These are phyloP conservation scores for Amphibolis antarctica DNA, from an alignment of 106 monocot species.

Conservation along the genomic window DNA sequence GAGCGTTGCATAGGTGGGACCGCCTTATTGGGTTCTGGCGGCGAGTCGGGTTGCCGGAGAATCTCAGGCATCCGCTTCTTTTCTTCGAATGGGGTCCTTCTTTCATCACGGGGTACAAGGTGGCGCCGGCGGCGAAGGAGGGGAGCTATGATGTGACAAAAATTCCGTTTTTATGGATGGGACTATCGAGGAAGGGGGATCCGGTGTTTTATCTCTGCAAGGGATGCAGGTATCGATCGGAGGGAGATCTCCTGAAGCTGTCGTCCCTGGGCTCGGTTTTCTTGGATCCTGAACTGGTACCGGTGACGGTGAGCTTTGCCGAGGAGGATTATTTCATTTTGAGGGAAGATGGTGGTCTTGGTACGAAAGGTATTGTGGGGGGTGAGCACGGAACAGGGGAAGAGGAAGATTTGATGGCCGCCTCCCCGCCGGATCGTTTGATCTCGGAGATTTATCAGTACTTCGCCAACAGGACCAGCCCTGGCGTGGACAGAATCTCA, in stretches of 20 bases:
- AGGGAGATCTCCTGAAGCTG: constrained; percentile 3
- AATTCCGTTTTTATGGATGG: constrained; percentile 55
- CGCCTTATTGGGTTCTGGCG: constrained; percentile 73
- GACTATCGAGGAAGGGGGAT: constrained; percentile 33
- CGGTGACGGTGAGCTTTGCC: constrained; percentile 52
- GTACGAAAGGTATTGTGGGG: constrained; percentile 1
- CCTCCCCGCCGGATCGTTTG: constrained; percentile 55
- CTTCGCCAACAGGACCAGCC: constrained; percentile 80
- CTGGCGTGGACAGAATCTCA: constrained; percentile 36
- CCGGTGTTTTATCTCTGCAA: constrained; percentile 17
- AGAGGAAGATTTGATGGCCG: constrained; percentile 22
- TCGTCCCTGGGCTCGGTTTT: not conserved
- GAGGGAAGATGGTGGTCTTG: constrained; percentile 26
- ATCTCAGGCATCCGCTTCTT: constrained; percentile 27
- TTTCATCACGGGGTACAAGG: constrained; percentile 40
- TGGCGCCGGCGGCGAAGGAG: constrained; percentile 29
- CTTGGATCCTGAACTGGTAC: constrained; percentile 31
- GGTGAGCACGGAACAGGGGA: not conserved
- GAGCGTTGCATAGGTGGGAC: constrained; percentile 28
- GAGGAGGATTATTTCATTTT: constrained; percentile 65
- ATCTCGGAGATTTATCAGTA: constrained; percentile 75
- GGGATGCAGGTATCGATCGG: not conserved
- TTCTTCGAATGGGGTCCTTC: constrained; percentile 65
- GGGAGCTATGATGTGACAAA: constrained; percentile 37
- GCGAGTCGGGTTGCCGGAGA: constrained; percentile 27